These are phyloP conservation scores for Aciculosporium take DNA, from an alignment of 2,329 filamentous ascomycete species.

Conservation along the genomic window DNA sequence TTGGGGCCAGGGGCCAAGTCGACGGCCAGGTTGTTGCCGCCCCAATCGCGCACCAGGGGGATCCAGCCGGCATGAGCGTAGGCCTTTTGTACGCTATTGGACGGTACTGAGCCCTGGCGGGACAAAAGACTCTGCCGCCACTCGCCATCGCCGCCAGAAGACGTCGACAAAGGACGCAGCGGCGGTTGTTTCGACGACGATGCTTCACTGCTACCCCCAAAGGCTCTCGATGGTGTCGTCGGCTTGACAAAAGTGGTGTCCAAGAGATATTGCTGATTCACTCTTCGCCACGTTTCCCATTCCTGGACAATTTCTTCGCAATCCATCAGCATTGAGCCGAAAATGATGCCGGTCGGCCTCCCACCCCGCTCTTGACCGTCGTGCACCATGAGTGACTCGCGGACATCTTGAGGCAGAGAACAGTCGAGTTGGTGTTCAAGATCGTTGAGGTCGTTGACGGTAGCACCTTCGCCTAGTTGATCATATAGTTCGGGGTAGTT, in stretches of 20 bases:
- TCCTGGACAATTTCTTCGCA: slow-evolving; percentile 97
- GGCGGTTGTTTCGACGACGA: slow-evolving; percentile 47
- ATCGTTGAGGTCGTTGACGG: slow-evolving; percentile 89
- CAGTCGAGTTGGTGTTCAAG: slow-evolving; percentile 92
- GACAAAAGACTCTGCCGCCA: slow-evolving; percentile 79
- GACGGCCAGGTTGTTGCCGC: slow-evolving; percentile 90
- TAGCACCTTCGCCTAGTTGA: slow-evolving; percentile 83
- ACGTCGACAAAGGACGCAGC: slow-evolving; percentile 22
- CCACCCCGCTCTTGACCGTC: slow-evolving; percentile 96
- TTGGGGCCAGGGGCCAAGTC: slow-evolving; percentile 82
- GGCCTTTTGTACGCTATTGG: slow-evolving; percentile 74
- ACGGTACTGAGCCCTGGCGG: slow-evolving; percentile 77
- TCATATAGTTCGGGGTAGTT: slow-evolving; percentile 92
- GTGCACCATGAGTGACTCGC: slow-evolving; percentile 79
- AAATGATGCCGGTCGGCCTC: slow-evolving; percentile 79
- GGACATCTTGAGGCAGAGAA: slow-evolving; percentile 81
- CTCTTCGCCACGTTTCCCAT: slow-evolving; percentile 90
- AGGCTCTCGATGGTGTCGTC: slow-evolving; percentile 54
- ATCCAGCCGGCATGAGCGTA: slow-evolving; percentile 96
- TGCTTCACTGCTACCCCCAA: slow-evolving; percentile 50
- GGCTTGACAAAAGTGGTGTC: slow-evolving; percentile 44
- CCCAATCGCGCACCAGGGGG: slow-evolving; percentile 91
- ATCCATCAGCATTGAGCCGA: slow-evolving; percentile 88
- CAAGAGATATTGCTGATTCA: slow-evolving; percentile 77
- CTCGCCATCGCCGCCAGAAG: slow-evolving; percentile 35